Evolutionary conservation across 225 moss, liverwort and hornwort species (phyloP), one percentile per base, ranked within the genome.

Genomic region (Lunularia cruciata): DNA sequence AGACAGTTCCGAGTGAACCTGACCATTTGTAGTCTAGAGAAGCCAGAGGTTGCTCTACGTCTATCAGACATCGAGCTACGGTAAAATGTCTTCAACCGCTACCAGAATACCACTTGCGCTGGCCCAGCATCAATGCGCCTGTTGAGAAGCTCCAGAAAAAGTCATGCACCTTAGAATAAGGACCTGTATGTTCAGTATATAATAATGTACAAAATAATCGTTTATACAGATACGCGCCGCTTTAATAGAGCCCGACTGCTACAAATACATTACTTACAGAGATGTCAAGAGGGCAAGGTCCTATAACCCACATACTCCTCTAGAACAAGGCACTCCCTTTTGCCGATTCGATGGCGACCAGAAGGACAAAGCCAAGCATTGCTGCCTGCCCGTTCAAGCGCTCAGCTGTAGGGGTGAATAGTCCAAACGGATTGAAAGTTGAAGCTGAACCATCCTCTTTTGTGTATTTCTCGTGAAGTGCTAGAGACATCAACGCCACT

Each of bases 281-380:
- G 40, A 15, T 20, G 42, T 13, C n/a, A 8, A 25, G 18, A 60
- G 32, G 8, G 20, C 38, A 7, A 7, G 4, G 5, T 19, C 7
- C 26, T 25, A 9, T 8, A 25, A 63, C 12, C 11, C 6, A 26
- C 16, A 27, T 16, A 46, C 45, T 54, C n/a, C 13, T 23, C 18
- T 49, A 77, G 22, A 77, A 77, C 47, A 77, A 63, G 20, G 77
- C 77, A 67, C 72, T 72, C 48, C 77, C 77, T 66, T 77, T 77
- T 1, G 65, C 57, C 47, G 38, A 49, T 52, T 77, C 59, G 15
- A 55, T 67, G 12, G 72, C 77, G 1, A 77, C 36, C 57, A 77
- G 56, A 56, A 77, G 66, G 6, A 59, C 57, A 67, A 67, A 77
- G 15, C 72, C 77, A 18, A 72, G 40, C 77, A 77, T 77, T 34